Percentiles rank a stretch among this genome's conserved stretches.
Evolutionary conservation across 2,329 filamentous ascomycete species (phyloP).

Genomic region (Aspergillus oerlinghausenensis): DNA sequence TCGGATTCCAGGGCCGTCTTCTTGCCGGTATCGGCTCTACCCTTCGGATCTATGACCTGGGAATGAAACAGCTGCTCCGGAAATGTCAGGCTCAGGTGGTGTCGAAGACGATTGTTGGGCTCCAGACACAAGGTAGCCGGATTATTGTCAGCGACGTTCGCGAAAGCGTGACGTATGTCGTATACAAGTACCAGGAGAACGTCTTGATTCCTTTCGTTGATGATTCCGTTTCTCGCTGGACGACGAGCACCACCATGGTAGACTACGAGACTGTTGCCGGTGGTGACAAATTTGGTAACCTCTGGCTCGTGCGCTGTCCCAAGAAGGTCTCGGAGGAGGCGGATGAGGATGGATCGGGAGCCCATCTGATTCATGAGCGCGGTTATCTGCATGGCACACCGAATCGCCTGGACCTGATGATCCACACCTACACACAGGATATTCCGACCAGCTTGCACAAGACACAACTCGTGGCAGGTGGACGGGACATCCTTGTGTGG

Average conservation of each 20-base stretch:
- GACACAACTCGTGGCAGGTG: conserved; percentile 82
- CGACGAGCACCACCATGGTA: conserved; percentile 84
- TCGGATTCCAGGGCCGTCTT: conserved; percentile 88
- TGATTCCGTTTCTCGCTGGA: conserved; percentile 85
- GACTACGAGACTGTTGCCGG: conserved; percentile 96
- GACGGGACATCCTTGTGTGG: conserved; percentile 88
- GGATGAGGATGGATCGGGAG: conserved; percentile 85
- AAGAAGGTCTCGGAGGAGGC: conserved; percentile 81
- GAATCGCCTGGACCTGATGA: conserved; percentile 77
- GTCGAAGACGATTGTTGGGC: conserved; percentile 76
- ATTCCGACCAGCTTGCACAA: conserved; percentile 88
- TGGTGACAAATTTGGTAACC: conserved; percentile 95
- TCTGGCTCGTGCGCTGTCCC: conserved; percentile 88
- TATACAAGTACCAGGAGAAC: conserved; percentile 90
- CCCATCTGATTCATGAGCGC: conserved; percentile 85
- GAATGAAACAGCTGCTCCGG: conserved; percentile 84
- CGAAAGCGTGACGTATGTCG: conserved; percentile 85
- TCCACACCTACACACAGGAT: conserved; percentile 87
- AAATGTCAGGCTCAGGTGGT: conserved; percentile 81
- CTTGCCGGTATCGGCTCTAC: conserved; percentile 79
- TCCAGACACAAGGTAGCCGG: conserved; percentile 85
- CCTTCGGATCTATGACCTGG: conserved; percentile 85
- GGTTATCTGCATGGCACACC: conserved; percentile 86
- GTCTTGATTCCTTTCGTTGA: conserved; percentile 90
- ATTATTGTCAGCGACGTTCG: conserved; percentile 90